Conservation (phyloP, 1,284 basidiomycete species). For the Fomes fomentarius region DNA sequence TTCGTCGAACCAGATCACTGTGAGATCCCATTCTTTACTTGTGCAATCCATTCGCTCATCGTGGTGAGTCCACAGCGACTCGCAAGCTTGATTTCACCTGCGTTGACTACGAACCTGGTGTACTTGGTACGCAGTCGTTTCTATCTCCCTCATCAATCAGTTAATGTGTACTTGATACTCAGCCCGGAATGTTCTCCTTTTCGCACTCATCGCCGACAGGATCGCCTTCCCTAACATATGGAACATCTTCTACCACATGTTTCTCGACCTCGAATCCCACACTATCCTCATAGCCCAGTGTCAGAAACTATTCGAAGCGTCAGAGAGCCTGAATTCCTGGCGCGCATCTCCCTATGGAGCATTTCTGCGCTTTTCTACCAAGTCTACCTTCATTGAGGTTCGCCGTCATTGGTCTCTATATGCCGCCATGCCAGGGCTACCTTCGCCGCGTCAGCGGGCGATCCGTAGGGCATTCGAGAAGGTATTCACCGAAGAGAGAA, state of each 20-base stretch:
- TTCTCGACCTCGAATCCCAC: conserved; percentile 46
- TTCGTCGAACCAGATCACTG: conserved; percentile 16
- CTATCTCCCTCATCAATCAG: not conserved
- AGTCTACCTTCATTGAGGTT: conserved; percentile 45
- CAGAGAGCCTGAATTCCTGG: conserved; percentile 46
- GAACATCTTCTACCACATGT: conserved; percentile 62
- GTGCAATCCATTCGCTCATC: not conserved
- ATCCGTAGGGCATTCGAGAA: conserved; percentile 25
- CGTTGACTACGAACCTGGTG: conserved; percentile 58
- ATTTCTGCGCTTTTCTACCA: conserved; percentile 41
- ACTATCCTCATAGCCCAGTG: conserved; percentile 47
- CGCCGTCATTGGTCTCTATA: conserved; percentile 49
- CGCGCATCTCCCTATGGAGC: conserved; percentile 41
- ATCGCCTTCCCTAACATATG: conserved; percentile 39
- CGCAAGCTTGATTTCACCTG: conserved; percentile 61
- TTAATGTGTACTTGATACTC: not conserved
- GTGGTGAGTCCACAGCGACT: conserved; percentile 24
- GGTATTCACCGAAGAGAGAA: conserved; percentile 5
- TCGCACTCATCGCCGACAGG: conserved; percentile 40
- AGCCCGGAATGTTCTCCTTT: conserved; percentile 47
- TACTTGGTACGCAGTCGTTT: conserved; percentile 46
- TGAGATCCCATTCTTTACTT: conserved; percentile 10
- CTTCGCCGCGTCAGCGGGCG: conserved; percentile 8
- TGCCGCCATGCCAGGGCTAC: conserved; percentile 23
- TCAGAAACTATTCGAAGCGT: conserved; percentile 42